Evolutionary conservation across 106 monocot species (phyloP), one percentile per base, ranked within the genome.

Genomic region (Gastrodia elata): DNA sequence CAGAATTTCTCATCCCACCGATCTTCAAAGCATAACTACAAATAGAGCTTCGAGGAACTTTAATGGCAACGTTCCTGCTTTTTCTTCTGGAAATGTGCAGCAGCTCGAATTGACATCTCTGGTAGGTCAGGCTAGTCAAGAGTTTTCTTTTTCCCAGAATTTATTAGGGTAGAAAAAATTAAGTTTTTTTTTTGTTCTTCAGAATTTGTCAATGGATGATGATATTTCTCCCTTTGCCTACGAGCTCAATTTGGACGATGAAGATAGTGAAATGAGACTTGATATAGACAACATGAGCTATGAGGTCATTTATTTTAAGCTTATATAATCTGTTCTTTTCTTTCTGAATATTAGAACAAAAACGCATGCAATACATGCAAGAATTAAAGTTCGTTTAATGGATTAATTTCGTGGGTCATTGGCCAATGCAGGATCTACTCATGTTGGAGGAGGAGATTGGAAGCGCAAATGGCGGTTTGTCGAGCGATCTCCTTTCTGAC

Each of bases 371-470:
- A n/a, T n/a, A n/a, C n/a, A n/a, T n/a, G n/a, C n/a, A n/a, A n/a
- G n/a, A n/a, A n/a, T n/a, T n/a, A n/a, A n/a, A n/a, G 52, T 5
- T 52, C n/a, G 18, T 52, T 22, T 22, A 52, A 14, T 58, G 37
- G 2, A 67, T 67, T 20, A 67, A 13, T 18, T 32, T 28, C 61
- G 3, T 20, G 11, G 2, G 5, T 35, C 6, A 1, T 67, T n/a
- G 0, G 5, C 20, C 0, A 35, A 3, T 30, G 27, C 81, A 91
- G 91, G 91, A 91, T 56, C 74, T 91, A 44, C 83, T 91, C 74
- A 85, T 76, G 68, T 49, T 91, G 74, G 88, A 80, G 72, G 91
- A 91, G 74, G 85, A 85, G 22, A 91, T 91, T 32, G 91, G 91
- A 9, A 75, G 67, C 76, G 91, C 86, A 25, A 84, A 27, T 77